These are phyloP conservation scores for Geopyxis carbonaria DNA, from an alignment of 495 filamentous ascomycete species.

Conservation along the genomic window DNA sequence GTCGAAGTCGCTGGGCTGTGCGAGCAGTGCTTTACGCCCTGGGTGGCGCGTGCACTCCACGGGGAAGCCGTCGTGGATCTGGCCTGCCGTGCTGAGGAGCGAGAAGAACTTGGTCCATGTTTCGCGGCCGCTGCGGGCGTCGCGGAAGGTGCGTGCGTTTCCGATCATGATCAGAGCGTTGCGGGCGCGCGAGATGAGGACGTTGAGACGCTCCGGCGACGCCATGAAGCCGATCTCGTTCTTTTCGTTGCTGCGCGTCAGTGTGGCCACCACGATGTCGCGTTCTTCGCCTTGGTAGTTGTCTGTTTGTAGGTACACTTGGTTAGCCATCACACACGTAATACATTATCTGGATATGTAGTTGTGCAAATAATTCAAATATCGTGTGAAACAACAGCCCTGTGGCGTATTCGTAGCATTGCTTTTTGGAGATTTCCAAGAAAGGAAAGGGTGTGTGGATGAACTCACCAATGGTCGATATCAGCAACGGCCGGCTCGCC, in stretches of 20 bases:
- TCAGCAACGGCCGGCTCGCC: slow-evolving; percentile 34
- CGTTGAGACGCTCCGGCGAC: slow-evolving; percentile 50
- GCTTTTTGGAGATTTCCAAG: too few relatives aligned
- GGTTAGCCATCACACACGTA: too few relatives aligned
- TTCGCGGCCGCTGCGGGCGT: slow-evolving; percentile 40
- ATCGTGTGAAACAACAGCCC: too few relatives aligned
- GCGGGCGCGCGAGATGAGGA: slow-evolving; percentile 53
- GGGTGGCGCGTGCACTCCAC: slow-evolving; percentile 53
- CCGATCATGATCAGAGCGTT: slow-evolving; percentile 55
- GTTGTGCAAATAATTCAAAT: too few relatives aligned
- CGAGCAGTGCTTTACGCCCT: slow-evolving; percentile 31
- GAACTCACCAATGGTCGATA: slow-evolving; percentile 52
- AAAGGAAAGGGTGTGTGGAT: neutral
- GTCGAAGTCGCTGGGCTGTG: slow-evolving; percentile 39
- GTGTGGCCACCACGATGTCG: slow-evolving; percentile 49
- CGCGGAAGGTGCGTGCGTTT: slow-evolving; percentile 48
- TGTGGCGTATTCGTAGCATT: too few relatives aligned
- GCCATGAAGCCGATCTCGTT: slow-evolving; percentile 63
- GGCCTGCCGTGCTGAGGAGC: slow-evolving; percentile 33
- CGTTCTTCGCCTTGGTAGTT: slow-evolving; percentile 74
- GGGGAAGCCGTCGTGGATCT: slow-evolving; percentile 54
- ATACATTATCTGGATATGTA: too few relatives aligned
- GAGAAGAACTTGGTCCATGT: slow-evolving; percentile 45
- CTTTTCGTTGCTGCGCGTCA: slow-evolving; percentile 48
- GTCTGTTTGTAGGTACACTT: too few relatives aligned